These are phyloP conservation scores for Podaxis rugospora DNA, from an alignment of 768 basidiomycete genomes.

Conservation along the genomic window DNA sequence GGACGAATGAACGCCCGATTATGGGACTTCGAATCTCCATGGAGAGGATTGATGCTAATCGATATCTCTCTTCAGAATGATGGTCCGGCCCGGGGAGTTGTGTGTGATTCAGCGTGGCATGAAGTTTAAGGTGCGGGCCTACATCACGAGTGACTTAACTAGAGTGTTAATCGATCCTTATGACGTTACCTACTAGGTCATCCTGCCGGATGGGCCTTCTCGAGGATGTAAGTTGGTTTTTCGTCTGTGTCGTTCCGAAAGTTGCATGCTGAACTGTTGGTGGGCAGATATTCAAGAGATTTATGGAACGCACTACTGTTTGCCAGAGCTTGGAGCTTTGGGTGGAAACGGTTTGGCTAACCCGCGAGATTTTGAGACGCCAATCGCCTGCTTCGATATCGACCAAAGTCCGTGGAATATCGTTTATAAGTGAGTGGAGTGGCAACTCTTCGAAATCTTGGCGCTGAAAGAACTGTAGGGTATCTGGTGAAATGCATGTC, in stretches of 20 bases:
- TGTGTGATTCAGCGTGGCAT: constrained; percentile 64
- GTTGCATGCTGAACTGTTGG: neutral
- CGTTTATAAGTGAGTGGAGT: constrained; percentile 38
- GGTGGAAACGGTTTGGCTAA: constrained; percentile 67
- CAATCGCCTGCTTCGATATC: constrained; percentile 62
- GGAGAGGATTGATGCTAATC: neutral
- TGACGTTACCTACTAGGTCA: constrained; percentile 25
- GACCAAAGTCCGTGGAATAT: constrained; percentile 59
- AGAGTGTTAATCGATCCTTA: neutral
- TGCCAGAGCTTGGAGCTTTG: constrained; percentile 63
- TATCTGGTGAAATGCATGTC: constrained; percentile 48
- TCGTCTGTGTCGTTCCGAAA: neutral
- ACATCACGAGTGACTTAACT: neutral
- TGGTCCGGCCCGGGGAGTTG: constrained; percentile 62
- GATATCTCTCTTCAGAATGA: constrained; percentile 33
- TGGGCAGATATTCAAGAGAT: constrained; percentile 57
- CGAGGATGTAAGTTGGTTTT: constrained; percentile 46
- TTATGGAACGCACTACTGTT: constrained; percentile 56
- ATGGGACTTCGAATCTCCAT: neutral
- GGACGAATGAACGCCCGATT: neutral
- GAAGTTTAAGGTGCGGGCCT: constrained; percentile 50
- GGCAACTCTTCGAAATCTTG: neutral
- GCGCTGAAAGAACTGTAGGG: constrained; percentile 25
- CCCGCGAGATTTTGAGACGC: constrained; percentile 58
- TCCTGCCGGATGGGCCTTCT: constrained; percentile 54